Evolutionary conservation across 2,329 filamentous ascomycete species (phyloP).

Genomic region (Gaeumannomyces sp.): DNA sequence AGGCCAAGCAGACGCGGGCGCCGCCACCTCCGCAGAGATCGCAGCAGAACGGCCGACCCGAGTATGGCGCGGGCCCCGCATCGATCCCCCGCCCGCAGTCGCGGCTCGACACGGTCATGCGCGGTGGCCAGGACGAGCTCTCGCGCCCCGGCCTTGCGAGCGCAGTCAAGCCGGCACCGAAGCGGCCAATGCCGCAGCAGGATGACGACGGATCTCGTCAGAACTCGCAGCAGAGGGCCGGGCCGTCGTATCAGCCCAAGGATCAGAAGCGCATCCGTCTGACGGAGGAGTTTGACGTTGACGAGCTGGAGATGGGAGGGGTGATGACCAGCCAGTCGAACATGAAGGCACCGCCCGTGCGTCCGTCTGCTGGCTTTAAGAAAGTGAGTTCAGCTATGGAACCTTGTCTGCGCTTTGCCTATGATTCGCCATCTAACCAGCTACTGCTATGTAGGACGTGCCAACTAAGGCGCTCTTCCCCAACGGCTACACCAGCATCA

Average conservation of each 20-base stretch:
- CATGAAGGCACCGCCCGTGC: slow-evolving; percentile 77
- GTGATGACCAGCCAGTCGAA: slow-evolving; percentile 50
- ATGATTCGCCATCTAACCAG: background rate
- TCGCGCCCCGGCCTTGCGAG: slow-evolving; percentile 53
- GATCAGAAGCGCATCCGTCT: slow-evolving; percentile 78
- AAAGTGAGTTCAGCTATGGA: slow-evolving; percentile 50
- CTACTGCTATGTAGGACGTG: slow-evolving; percentile 41
- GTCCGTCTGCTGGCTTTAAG: slow-evolving; percentile 64
- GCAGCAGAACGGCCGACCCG: slow-evolving; percentile 46
- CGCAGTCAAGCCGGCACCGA: slow-evolving; percentile 65
- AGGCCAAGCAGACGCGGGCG: slow-evolving; percentile 57
- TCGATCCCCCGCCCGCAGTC: slow-evolving; percentile 40
- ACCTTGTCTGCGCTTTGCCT: background rate
- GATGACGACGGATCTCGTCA: slow-evolving; percentile 49
- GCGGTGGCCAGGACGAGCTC: slow-evolving; percentile 51
- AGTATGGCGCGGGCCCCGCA: slow-evolving; percentile 32
- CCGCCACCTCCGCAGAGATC: slow-evolving; percentile 54
- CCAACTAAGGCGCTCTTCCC: slow-evolving; percentile 54
- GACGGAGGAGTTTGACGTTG: slow-evolving; percentile 63
- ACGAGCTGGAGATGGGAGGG: slow-evolving; percentile 44
- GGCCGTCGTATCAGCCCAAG: slow-evolving; percentile 58
- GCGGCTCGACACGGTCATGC: slow-evolving; percentile 50
- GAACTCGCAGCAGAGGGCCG: slow-evolving; percentile 28
- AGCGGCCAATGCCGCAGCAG: slow-evolving; percentile 66
- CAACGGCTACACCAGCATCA: slow-evolving; percentile 44